Base-by-base conservation (phyloP, 192 early-diverging fungal genomes). In the Coemansia sp. region DNA sequence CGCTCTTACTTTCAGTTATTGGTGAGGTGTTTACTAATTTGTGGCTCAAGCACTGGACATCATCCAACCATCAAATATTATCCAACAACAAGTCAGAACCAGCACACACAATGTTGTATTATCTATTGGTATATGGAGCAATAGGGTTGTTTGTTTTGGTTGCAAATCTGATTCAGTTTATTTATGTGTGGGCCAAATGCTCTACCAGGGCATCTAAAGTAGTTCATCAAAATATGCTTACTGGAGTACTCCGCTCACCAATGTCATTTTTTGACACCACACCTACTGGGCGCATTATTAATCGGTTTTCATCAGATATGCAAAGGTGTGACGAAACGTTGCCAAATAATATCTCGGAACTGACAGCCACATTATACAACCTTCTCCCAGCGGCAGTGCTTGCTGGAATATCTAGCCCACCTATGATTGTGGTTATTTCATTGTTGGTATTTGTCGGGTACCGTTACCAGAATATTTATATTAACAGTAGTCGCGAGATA, bases 161-260 rank as follows among this genome's bases (percentile, higher is more conserved):
- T 18, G 81, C 88, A 64, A 83, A 88, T 23, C 81, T 92, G 53
- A 76, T 91, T 49, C 93, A 95, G 73, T 84, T 87, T 9, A 73
- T 95, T 48, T 75, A 90, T 60, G 85, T 92, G 24, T 96, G 92
- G 89, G 86, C 94, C 7, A 82, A 71, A 26, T 96, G 94, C 69
- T 92, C 88, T 24, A 92, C 94, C 67, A 82, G 86, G 7, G 81
- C 74, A 0, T 82, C 81, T 18, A 54, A 54, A 0, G 70, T 58
- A 1, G 69, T 94, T 7, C 95, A 97, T 76, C 75, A 85, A 9
- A 81, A 74, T 28, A 86, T 93, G 34, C 69, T 94, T 23, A 32
- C 63, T 16, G 78, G 85, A 28, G 84, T 95, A 19, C 56, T 94
- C 61, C 70, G 88, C 7, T 86, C 92, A 1, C 92, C 92, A 14